Conservation (phyloP, 1,284 basidiomycete genomes). For the Moesziomyces sp. region DNA sequence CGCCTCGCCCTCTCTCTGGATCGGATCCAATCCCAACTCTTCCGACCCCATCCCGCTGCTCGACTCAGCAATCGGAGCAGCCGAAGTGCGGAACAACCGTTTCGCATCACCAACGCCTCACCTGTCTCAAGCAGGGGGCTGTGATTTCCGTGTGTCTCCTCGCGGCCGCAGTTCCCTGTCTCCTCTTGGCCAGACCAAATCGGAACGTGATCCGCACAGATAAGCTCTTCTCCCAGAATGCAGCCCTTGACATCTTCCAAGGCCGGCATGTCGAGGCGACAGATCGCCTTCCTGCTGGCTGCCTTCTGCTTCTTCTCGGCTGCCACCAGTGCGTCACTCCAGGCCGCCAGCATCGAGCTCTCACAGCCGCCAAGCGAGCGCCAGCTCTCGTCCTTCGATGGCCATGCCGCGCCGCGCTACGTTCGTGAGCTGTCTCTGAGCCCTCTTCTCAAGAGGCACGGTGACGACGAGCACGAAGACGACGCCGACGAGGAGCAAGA, state of each 20-base stretch:
- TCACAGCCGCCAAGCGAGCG: slow-evolving; percentile 3
- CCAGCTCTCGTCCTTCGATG: neutral
- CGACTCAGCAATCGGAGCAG: neutral
- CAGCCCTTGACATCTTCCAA: slow-evolving; percentile 1
- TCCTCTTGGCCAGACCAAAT: neutral
- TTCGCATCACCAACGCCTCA: neutral
- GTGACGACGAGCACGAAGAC: slow-evolving; percentile 29
- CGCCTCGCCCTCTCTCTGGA: neutral
- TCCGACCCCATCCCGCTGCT: neutral
- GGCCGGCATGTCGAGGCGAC: neutral
- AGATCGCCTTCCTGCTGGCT: slow-evolving; percentile 5
- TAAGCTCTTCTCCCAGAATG: neutral
- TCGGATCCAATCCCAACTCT: neutral
- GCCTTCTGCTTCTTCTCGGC: slow-evolving; percentile 4
- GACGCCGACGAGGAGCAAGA: slow-evolving; percentile 11
- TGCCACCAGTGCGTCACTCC: slow-evolving; percentile 9
- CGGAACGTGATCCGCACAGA: neutral
- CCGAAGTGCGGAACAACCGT: neutral
- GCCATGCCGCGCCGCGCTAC: neutral
- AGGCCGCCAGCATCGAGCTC: neutral
- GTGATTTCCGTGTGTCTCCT: neutral
- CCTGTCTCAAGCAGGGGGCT: neutral
- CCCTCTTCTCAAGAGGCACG: slow-evolving; percentile 20
- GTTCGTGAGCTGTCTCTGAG: neutral
- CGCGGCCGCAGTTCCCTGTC: neutral